These are phyloP conservation scores for Metschnikowia cubensis DNA, from an alignment of 805 yeast genomes.

Conservation along the genomic window DNA sequence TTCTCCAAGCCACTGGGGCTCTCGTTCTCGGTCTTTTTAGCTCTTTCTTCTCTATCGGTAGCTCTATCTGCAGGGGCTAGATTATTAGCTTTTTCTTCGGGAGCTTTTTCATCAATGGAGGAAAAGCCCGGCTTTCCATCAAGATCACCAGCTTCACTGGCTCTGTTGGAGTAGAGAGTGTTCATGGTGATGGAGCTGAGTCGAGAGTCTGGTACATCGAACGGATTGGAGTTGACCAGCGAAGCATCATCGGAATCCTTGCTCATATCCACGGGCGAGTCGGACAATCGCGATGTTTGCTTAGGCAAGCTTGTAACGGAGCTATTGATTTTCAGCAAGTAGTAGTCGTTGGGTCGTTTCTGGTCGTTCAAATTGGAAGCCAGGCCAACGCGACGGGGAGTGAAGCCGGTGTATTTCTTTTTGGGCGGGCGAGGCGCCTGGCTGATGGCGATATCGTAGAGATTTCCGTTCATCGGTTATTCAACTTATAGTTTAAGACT, in stretches of 20 bases:
- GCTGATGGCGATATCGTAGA: conserved; percentile 23
- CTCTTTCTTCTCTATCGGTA: too few species aligned
- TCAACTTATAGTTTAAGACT: too few species aligned
- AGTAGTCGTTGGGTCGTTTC: conserved; percentile 42
- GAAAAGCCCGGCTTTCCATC: background rate
- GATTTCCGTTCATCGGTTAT: conserved; percentile 22
- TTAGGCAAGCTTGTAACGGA: conserved; percentile 19
- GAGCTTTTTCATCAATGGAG: background rate
- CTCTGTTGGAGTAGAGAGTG: conserved; percentile 17
- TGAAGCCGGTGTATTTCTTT: conserved; percentile 13
- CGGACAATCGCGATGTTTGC: conserved; percentile 26
- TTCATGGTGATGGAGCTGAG: conserved; percentile 36
- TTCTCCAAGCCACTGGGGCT: background rate
- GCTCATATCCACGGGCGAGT: conserved; percentile 25
- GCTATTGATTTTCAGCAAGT: conserved; percentile 27
- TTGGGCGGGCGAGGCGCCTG: conserved; percentile 13
- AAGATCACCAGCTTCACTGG: conserved; percentile 6
- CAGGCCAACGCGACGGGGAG: conserved; percentile 28
- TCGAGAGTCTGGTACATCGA: conserved; percentile 34
- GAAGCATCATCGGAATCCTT: conserved; percentile 33
- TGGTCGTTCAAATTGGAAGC: conserved; percentile 18
- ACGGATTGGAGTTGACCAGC: conserved; percentile 31
- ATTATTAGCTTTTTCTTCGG: background rate
- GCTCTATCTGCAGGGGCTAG: too few species aligned
- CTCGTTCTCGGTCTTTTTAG: too few species aligned